Evolutionary conservation across 192 early-diverging fungal species (phyloP).

Genomic region (Backusella luteola): DNA sequence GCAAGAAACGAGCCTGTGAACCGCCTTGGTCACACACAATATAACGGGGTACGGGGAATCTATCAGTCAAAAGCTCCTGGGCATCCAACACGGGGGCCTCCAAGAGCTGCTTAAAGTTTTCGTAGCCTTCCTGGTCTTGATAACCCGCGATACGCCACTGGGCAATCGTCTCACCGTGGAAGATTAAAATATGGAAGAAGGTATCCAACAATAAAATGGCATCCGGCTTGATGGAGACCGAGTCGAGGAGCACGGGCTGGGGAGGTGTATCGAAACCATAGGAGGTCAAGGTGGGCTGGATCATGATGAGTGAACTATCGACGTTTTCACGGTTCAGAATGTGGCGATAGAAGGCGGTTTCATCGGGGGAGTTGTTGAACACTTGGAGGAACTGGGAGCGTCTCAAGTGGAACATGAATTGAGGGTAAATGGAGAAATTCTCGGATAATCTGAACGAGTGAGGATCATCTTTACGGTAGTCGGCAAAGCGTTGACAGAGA

Average conservation of each 20-base stretch:
- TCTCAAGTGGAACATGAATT: constrained; percentile 99
- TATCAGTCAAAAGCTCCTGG: constrained; percentile 89
- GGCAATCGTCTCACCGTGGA: constrained; percentile 97
- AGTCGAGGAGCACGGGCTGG: constrained; percentile 93
- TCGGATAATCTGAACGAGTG: constrained; percentile 83
- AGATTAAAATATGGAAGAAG: constrained; percentile 98
- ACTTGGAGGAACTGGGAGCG: constrained; percentile 97
- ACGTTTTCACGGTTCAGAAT: constrained; percentile 93
- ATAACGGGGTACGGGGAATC: constrained; percentile 97
- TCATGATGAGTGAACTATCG: constrained; percentile 98
- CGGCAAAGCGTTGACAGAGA: constrained; percentile 97
- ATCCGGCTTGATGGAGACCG: constrained; percentile 94
- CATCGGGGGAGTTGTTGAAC: constrained; percentile 98
- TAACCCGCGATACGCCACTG: constrained; percentile 95
- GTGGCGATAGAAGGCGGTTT: constrained; percentile 93
- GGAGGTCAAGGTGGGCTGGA: constrained; percentile 95
- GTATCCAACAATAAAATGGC: constrained; percentile 92
- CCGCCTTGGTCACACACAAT: constrained; percentile 96
- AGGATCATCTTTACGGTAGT: constrained; percentile 95
- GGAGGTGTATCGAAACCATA: constrained; percentile 86
- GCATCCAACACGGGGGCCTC: constrained; percentile 87
- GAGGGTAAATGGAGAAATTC: constrained; percentile 98
- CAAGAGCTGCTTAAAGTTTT: constrained; percentile 88
- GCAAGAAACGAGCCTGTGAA: constrained; percentile 97
- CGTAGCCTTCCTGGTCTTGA: constrained; percentile 93